A percentile compares a stretch with the other conserved stretches of the same genome.
Conservation (phyloP, 139 green algal species). For the Coccomyxa sp. region DNA sequence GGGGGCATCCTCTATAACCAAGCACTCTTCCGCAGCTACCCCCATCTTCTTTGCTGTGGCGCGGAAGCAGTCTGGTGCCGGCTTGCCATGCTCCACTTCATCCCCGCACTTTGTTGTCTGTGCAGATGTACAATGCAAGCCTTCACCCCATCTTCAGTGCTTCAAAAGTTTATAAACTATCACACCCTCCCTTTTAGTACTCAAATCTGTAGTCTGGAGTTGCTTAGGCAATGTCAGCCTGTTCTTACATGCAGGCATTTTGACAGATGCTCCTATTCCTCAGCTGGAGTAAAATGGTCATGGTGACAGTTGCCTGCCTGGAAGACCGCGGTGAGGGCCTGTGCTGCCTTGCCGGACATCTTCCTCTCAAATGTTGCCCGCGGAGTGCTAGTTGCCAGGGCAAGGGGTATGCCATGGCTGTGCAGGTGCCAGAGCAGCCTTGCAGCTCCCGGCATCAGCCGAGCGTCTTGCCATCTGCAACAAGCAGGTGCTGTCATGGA, state of each 20-base stretch:
- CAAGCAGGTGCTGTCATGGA: neutral
- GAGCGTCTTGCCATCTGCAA: conserved; percentile 44
- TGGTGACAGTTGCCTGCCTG: neutral
- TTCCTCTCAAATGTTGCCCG: conserved; percentile 56
- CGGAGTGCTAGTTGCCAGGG: conserved; percentile 71
- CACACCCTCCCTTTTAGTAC: too few relatives aligned
- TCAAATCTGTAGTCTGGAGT: too few relatives aligned
- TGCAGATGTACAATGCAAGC: conserved; percentile 18
- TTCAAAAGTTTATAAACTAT: too few relatives aligned
- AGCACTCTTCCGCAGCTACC: conserved; percentile 41
- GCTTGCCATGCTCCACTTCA: conserved; percentile 74
- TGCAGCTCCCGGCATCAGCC: conserved; percentile 74
- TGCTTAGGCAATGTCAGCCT: too few relatives aligned
- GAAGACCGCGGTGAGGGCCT: conserved; percentile 14
- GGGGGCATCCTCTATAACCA: conserved; percentile 88
- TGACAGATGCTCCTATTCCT: too few relatives aligned
- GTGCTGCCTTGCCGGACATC: conserved; percentile 29
- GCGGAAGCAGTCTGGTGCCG: conserved; percentile 81
- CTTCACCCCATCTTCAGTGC: too few relatives aligned
- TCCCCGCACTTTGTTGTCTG: conserved; percentile 60
- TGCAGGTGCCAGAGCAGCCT: conserved; percentile 73
- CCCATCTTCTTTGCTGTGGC: conserved; percentile 47
- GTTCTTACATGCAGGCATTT: too few relatives aligned
- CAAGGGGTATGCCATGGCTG: conserved; percentile 47
- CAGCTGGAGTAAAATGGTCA: too few relatives aligned